Conservation (phyloP, 768 basidiomycete genomes). For the Mycena filopes region DNA sequence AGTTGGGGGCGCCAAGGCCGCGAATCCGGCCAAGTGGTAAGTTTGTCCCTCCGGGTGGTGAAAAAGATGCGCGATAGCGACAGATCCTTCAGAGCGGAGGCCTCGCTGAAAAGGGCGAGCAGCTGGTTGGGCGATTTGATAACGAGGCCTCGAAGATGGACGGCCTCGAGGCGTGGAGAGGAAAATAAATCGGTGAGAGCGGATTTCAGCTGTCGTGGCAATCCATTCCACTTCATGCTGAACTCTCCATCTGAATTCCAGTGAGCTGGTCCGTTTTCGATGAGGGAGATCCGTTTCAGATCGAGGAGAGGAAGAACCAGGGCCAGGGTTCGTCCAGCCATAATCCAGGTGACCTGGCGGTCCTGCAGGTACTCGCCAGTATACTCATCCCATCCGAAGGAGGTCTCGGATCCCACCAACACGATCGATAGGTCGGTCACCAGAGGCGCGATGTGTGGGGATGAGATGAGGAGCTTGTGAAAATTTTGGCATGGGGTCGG, state of each 20-base stretch:
- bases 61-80: conserved; percentile 10
- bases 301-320: conserved; percentile 11
- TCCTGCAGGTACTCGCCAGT: background rate
- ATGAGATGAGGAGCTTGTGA: background rate
- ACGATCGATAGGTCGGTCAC: conserved; percentile 14
- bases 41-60: background rate
- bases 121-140: conserved; percentile 9
- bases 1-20: conserved; percentile 1
- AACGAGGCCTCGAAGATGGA: conserved; percentile 15
- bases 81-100: conserved; percentile 3
- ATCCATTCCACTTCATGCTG: conserved; percentile 13
- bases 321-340: background rate
- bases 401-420: conserved; percentile 11
- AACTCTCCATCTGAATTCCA: background rate
- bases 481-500: background rate
- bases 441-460: conserved; percentile 3
- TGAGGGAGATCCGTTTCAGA: conserved; percentile 6
- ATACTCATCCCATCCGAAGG: background rate
- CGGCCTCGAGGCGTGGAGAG: too few species aligned
- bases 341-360: background rate
- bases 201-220: background rate
- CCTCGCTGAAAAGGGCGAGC: conserved; percentile 17
- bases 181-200: background rate
- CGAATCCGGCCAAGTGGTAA: background rate
- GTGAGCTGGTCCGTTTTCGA: conserved; percentile 4